Percentiles rank a stretch among this genome's conserved stretches.
phyloP scores from a whole-genome alignment of 495 filamentous ascomycete genomes.

The Trichoderma reesei region DNA sequence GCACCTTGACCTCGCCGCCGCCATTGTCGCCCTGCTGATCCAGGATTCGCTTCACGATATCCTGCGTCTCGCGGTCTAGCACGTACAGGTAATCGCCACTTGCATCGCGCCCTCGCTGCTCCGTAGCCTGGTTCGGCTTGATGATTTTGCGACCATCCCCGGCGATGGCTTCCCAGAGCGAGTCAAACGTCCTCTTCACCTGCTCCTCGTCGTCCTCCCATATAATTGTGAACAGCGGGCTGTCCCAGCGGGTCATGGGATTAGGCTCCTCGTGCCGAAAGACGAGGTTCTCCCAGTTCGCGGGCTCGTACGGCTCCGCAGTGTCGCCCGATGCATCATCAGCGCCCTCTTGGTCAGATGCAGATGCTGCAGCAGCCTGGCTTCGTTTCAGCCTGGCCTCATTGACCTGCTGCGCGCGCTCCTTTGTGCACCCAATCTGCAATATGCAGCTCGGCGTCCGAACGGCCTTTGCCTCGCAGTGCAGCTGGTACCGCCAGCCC shows the following conservation, averaged over 20 bases:
- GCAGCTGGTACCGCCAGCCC: conserved; percentile 91
- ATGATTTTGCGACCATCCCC: conserved; percentile 51
- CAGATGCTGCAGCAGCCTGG: conserved; percentile 9
- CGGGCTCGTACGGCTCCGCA: conserved; percentile 49
- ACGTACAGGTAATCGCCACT: conserved; percentile 74
- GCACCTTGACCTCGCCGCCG: conserved; percentile 36
- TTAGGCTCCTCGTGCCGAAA: conserved; percentile 96
- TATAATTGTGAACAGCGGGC: conserved; percentile 81
- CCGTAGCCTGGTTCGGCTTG: conserved; percentile 71
- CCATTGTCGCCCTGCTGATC: conserved; percentile 60
- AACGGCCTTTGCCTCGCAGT: conserved; percentile 85
- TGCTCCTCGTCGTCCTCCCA: conserved; percentile 60
- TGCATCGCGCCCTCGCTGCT: conserved; percentile 49
- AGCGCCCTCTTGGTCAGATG: conserved; percentile 2
- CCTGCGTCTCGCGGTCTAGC: conserved; percentile 76
- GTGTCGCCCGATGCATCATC: conserved; percentile 10
- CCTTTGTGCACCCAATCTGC: conserved; percentile 70
- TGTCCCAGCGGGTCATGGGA: conserved; percentile 90
- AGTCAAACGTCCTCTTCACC: conserved; percentile 27
- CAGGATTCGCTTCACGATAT: conserved; percentile 64
- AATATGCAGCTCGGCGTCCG: conserved; percentile 76
- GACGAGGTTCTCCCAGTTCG: conserved; percentile 83
- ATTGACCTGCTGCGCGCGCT: conserved; percentile 56
- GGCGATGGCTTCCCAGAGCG: conserved; percentile 72
- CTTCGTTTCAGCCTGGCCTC: conserved; percentile 28